Percentiles rank a stretch among this genome's conserved stretches.
These are phyloP conservation scores for Coffea canephora DNA, from an alignment of 257 asterid genomes.

Conservation along the genomic window DNA sequence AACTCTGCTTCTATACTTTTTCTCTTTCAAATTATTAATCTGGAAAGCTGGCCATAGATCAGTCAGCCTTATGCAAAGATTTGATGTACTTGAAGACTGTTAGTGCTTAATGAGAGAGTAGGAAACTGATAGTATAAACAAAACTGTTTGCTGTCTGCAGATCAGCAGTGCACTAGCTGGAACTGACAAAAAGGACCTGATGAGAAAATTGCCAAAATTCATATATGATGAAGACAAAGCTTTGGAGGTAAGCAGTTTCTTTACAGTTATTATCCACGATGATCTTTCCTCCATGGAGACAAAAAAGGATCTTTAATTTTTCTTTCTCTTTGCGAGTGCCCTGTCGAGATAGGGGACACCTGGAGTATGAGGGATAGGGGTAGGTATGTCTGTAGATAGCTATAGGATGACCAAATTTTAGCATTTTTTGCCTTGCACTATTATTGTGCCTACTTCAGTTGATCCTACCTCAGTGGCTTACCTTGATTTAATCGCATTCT, in stretches of 20 bases:
- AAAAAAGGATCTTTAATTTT: not conserved
- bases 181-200: constrained; percentile 71
- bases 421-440: not conserved
- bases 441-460: not conserved
- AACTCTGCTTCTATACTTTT: not conserved
- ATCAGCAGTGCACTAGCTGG: constrained; percentile 65
- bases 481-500: not conserved
- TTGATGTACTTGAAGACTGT: not conserved
- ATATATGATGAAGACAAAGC: constrained; percentile 80
- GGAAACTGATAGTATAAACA: constrained; percentile 7
- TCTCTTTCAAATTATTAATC: not conserved
- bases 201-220: constrained; percentile 86
- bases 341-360: not conserved
- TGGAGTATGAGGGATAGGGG: not conserved
- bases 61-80: not conserved
- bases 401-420: not conserved
- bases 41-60: not conserved
- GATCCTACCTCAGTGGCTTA: not conserved
- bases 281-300: not conserved
- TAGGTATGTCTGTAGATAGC: not conserved
- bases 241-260: constrained; percentile 57
- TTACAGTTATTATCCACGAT: not conserved
- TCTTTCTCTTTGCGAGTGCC: not conserved
- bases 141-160: constrained; percentile 35
- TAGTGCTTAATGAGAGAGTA: constrained; percentile 10